Evolutionary conservation across 2,329 filamentous ascomycete species (phyloP), one percentile per base, ranked within the genome.

Genomic region (Acrocalymma vagum): DNA sequence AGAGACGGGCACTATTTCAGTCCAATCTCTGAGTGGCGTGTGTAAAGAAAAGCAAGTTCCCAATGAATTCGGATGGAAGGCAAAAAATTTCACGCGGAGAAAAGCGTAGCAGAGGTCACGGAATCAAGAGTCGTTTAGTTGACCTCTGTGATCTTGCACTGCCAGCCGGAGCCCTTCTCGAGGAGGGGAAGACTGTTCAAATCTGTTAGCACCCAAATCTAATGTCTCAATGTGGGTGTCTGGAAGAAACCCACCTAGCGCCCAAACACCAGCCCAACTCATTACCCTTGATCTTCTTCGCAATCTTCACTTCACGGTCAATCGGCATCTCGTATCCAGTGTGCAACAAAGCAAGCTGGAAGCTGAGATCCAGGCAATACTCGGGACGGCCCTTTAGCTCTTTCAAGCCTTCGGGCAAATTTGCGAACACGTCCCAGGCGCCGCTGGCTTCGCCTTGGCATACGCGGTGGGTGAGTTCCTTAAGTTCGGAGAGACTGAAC

Each of bases 301-400:
- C 94, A 66, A 96, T 95, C 79, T 89, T 93, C 54, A 99, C 91
- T 72, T 99, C 94, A 25, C 95, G 83, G 56, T 96, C 90, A 60
- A 97, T 86, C 4, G 93, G 93, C 90, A 99, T 96, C 57, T 97
- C 94, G 63, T 99, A 99, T 3, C 94, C 94, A 5, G 90, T 95
- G 72, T 97, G 92, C 38, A 97, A 76, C 42, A 99, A 78, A 17
- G 89, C 89, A 60, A 95, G 76, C 90, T 96, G 96, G 67, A 97
- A 99, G 77, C 90, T 99, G 59, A 99, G 77, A 72, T 99, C 94
- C 60, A 99, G 75, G 73, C 94, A 99, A 72, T 87, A 89, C 72
- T 99, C 92, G 2, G 94, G 91, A 42, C 93, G 83, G 48, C 82
- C 91, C 38, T 78, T 76, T 21, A 99, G 80, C 75, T 97, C 91